Base-by-base conservation (phyloP, 352 stramenopile genomes). In the Thalassiosira allenii region DNA sequence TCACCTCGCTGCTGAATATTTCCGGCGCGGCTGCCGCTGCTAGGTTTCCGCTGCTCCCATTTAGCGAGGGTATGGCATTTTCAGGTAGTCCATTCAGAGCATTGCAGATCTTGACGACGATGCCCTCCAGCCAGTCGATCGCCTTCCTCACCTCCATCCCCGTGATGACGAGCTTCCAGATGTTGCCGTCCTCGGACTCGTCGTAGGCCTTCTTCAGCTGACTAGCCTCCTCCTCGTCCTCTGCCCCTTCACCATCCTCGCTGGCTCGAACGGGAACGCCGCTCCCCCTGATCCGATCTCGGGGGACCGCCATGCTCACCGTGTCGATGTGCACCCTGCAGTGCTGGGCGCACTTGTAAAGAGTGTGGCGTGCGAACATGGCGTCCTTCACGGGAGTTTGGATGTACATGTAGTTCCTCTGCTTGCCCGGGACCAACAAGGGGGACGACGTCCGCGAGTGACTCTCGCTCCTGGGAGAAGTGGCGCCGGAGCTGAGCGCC, bases 131-230 rank as follows among this genome's bases (percentile, higher is more conserved):
- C 70, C 83, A 88, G 37, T 81, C 67, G 33, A 84, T 63, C 11
- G 90, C 90, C 34, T 91, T 89, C 25, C 66, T 49, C 17, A 89
- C 59, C 54, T 91, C 77, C 32, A 70, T 73, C 29, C 90, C 90
- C 17, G 81, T 76, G 40, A 93, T 77, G 20, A 83, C 81, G 25
- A 93, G 57, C 81, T 93, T 94, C 88, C 90, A 94, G 34, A 91
- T 63, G 3, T 34, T 77, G 3, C 87, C 87, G 83, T 94, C 90
- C 3, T 65, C 40, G 5, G 86, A 91, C 44, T 76, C 30, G 9
- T 90, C 59, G 23, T 89, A 69, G 0, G 84, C 79, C 33, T 86
- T 79, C 17, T 69, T 81, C 32, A 87, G 62, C 23, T 84, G 57
- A 4, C 81, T 37, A 22, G 79, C 75, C n/a, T 75, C 74, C n/a